Base-by-base conservation (phyloP, 768 basidiomycete species). In the Scleroderma bovista region DNA sequence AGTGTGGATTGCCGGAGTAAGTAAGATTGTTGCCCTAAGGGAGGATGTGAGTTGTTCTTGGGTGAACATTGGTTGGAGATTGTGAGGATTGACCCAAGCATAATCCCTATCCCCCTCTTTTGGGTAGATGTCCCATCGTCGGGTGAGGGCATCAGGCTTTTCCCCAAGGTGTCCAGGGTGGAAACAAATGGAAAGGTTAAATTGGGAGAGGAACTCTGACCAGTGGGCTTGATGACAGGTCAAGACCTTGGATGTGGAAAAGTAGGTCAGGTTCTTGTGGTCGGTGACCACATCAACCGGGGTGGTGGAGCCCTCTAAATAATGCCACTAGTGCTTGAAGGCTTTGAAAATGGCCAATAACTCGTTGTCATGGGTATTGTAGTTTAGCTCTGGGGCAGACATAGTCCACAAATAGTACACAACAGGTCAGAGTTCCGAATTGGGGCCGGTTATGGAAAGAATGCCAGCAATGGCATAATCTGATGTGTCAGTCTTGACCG, bases 151-250 rank as follows among this genome's bases (percentile, higher is more conserved):
- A n/a, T 38, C 8, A 20, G 37, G 37, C n/a, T 38, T 38, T 13
- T 9, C n/a, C 3, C n/a, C 36, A 2, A 62, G 56, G 46, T 55
- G 56, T n/a, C n/a, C n/a, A 7, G 37, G 17, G 9, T n/a, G 8
- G n/a, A 38, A 52, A 24, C 26, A 34, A 37, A 44, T 38, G 8
- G 48, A 23, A 11, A 55, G 36, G 41, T 60, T 53, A 52, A 67
- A 75, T n/a, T 71, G 63, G 5, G 69, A 67, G 31, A 78, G 62
- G 46, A 65, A 68, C 62, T 73, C 56, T 3, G 58, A 56, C 71
- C 69, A 72, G 9, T 60, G 48, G 19, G 46, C 50, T 44, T 55
- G 54, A 1, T 29, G 20, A 2, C 45, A 10, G 0, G 19, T 59
- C 36, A 43, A 68, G 45, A 36, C 12, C n/a, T 36, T 36, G 34